phyloP scores from a whole-genome alignment of 176 grass and related monocot species.

The Triticum aestivum region DNA sequence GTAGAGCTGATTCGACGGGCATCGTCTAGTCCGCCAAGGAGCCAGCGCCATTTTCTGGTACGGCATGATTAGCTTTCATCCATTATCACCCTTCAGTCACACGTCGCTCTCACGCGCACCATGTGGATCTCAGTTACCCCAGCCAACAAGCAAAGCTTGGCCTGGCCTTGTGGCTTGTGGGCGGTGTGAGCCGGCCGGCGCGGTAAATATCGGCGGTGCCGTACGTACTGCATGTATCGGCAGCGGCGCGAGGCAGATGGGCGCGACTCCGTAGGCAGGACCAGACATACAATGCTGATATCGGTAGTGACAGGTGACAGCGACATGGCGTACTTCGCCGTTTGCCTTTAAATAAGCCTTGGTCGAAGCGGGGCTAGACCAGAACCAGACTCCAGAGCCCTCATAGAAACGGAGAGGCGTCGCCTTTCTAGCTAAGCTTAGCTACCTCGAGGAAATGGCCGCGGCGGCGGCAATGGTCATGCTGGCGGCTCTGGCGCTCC shows the following conservation, averaged over 20 bases:
- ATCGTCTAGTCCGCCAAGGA: background rate
- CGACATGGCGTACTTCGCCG: too few species aligned
- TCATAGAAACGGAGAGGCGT: background rate
- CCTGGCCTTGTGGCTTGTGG: too few species aligned
- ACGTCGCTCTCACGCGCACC: background rate
- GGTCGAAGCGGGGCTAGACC: too few species aligned
- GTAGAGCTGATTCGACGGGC: background rate
- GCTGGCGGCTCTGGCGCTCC: background rate
- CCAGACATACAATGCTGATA: too few species aligned
- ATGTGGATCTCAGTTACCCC: background rate
- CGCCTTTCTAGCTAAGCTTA: background rate
- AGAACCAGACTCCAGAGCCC: background rate
- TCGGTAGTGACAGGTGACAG: too few species aligned
- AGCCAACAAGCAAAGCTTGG: background rate
- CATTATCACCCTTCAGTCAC: background rate
- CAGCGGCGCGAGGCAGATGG: too few species aligned
- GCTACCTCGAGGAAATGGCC: conserved; percentile 11
- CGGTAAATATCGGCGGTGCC: too few species aligned
- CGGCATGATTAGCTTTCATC: background rate
- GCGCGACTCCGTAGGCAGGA: too few species aligned
- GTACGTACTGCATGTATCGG: too few species aligned
- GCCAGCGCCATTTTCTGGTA: background rate
- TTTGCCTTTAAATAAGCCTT: too few species aligned
- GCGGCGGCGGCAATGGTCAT: background rate
- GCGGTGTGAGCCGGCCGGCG: too few species aligned